Evolutionary conservation across 495 filamentous ascomycete genomes (phyloP), one percentile per base, ranked within the genome.

Genomic region (Echria macrotheca): DNA sequence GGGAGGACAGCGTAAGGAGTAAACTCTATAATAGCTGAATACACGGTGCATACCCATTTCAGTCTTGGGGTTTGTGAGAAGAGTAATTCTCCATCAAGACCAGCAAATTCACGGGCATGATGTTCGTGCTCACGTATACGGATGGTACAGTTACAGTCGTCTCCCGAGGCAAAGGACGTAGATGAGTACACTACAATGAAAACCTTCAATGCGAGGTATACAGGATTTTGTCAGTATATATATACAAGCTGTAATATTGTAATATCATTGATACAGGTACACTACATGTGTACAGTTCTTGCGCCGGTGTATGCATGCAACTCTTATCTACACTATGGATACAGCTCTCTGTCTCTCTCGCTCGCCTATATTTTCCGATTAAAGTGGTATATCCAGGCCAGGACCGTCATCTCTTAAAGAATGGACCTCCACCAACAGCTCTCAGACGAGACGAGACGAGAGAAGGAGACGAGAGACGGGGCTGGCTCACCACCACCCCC

Each of bases 401-500:
- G n/a, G n/a, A n/a, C n/a, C n/a, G n/a, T n/a, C n/a, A n/a, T n/a
- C n/a, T n/a, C n/a, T n/a, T n/a, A n/a, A n/a, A n/a, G n/a, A n/a
- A n/a, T n/a, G n/a, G n/a, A n/a, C n/a, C n/a, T n/a, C n/a, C n/a
- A n/a, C n/a, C n/a, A n/a, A n/a, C n/a, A n/a, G n/a, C n/a, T n/a
- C n/a, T n/a, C n/a, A n/a, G n/a, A n/a, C n/a, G n/a, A n/a, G n/a
- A n/a, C n/a, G n/a, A n/a, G n/a, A n/a, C n/a, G n/a, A n/a, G n/a
- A n/a, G n/a, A n/a, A n/a, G n/a, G n/a, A 6, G 10, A 25, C 28
- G 40, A 24, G 15, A 15, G 14, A 5, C 29, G 7, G 19, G 19
- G 1, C 18, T 19, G 14, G n/a, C n/a, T 53, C 35, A 55, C 52
- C 52, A 69, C 39, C 52, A 55, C 63, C 69, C 66, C n/a, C 62